A percentile compares a stretch with the other conserved stretches of the same genome.
Evolutionary conservation across 2,329 filamentous ascomycete species (phyloP).

Genomic region (Ophiostoma ips): DNA sequence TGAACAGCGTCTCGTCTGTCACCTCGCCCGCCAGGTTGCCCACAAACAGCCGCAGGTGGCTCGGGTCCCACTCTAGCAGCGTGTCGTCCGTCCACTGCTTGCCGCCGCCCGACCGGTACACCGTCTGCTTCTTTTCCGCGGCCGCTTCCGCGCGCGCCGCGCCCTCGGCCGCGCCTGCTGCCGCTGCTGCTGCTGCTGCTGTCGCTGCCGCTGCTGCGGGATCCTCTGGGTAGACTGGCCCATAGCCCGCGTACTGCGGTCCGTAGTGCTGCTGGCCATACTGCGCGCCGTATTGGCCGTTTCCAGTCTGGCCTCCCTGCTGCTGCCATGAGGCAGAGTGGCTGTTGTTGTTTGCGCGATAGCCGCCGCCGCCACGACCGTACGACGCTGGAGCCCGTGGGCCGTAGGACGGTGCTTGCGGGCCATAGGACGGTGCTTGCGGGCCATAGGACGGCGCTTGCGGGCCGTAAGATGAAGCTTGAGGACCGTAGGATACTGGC

Average conservation of each 20-base stretch:
- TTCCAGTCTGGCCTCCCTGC: no score
- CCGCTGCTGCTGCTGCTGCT: background rate
- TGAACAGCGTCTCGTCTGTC: constrained; percentile 86
- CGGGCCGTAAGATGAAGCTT: background rate
- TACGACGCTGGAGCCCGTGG: constrained; percentile 18
- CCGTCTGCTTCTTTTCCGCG: constrained; percentile 64
- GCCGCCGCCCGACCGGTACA: constrained; percentile 75
- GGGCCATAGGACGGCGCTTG: constrained; percentile 2
- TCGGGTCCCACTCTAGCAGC: constrained; percentile 89
- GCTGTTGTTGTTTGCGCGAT: constrained; percentile 55
- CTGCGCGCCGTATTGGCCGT: background rate
- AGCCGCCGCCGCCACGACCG: constrained; percentile 21
- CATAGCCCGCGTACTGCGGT: background rate
- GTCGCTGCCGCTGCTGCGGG: background rate
- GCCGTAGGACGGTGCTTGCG: constrained; percentile 39
- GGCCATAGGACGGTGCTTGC: constrained; percentile 20
- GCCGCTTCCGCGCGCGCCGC: constrained; percentile 19
- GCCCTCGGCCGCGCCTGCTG: background rate
- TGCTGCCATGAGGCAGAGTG: constrained; percentile 80
- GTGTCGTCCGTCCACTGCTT: constrained; percentile 83
- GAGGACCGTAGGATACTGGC: no score
- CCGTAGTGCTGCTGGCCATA: constrained; percentile 6
- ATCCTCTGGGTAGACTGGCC: background rate
- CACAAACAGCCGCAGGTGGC: constrained; percentile 88
- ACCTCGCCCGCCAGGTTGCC: constrained; percentile 95